These are phyloP conservation scores for Solanum bukasovii DNA, from an alignment of 257 asterid species.

Conservation along the genomic window DNA sequence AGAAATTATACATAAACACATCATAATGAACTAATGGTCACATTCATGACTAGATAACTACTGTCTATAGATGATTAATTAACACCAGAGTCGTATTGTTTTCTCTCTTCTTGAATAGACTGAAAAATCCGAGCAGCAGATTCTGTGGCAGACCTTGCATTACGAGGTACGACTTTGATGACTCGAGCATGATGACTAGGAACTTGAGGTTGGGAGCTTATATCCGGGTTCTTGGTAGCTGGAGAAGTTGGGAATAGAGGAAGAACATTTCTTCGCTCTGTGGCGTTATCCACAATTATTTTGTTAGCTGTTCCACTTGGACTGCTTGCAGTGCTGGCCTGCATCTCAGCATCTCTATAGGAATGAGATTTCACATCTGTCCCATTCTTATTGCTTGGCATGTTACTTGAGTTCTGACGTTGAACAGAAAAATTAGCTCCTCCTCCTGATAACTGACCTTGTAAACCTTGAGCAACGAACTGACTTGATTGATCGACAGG, in stretches of 20 bases:
- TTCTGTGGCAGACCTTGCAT: conserved; percentile 58
- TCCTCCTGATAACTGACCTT: conserved; percentile 7
- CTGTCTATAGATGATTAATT: background rate
- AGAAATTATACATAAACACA: background rate
- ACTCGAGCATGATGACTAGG: conserved; percentile 24
- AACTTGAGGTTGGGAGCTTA: conserved; percentile 1
- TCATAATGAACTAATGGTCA: background rate
- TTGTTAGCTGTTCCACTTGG: conserved; percentile 21
- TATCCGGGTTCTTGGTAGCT: background rate
- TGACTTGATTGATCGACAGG: conserved; percentile 24
- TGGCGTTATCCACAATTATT: background rate
- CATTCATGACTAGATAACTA: background rate
- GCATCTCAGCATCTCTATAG: conserved; percentile 37
- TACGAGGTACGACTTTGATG: conserved; percentile 71
- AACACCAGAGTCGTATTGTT: conserved; percentile 28
- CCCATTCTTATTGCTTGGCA: conserved; percentile 16
- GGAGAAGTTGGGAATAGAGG: conserved; percentile 45
- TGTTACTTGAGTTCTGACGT: conserved; percentile 6
- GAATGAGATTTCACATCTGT: background rate
- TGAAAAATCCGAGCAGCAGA: conserved; percentile 74
- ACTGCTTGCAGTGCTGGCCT: conserved; percentile 55
- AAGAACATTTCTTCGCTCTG: conserved; percentile 30
- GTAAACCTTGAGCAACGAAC: conserved; percentile 6
- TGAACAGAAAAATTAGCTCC: conserved; percentile 12
- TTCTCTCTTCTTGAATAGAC: conserved; percentile 78